Base-by-base conservation (phyloP, 768 basidiomycete genomes). In the Fistulinella prunicolor region DNA sequence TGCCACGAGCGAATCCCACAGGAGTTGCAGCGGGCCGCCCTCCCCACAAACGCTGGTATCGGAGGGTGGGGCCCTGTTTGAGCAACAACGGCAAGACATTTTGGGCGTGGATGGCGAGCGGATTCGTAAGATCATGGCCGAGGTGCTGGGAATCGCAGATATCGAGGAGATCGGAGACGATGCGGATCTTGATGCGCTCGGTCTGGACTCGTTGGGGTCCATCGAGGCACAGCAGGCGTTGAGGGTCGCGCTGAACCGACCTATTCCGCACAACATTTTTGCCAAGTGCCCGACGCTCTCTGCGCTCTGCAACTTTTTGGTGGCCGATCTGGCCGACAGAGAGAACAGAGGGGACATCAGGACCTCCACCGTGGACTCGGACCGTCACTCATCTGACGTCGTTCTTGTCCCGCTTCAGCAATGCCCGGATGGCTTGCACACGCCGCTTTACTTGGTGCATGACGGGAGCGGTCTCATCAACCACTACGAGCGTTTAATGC, bases 381-480 rank as follows among this genome's bases (percentile, higher is more conserved):
- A 28, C 28, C 28, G n/a, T n/a, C n/a, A n/a, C 14, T 52, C 47
- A 17, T 60, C 68, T 3, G 65, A 70, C n/a, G 55, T 49, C 4
- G 52, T 59, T 7, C 68, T 73, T 0, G 51, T 70, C 14, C 54
- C 60, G 19, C 57, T 82, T 34, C 82, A 79, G 47, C 58, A 54
- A 24, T 54, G 67, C 20, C 44, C 41, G 1, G 35, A 47, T 3
- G 50, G 61, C 9, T 22, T 44, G 12, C 49, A 41, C 3, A 44
- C 63, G 0, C 85, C 80, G 1, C 70, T 89, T 4, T 76, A 86
- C 47, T 73, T 89, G 20, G 70, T 89, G 9, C 86, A 89, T 55
- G 87, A 89, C 51, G 87, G 87, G 6, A 85, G 82, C 52, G 87
- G 87, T 0, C 61, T 85, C 12, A 66, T 76, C 16, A 69, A 68